Evolutionary conservation across 2,329 filamentous ascomycete species (phyloP).

Genomic region (Cladosporium sp.): DNA sequence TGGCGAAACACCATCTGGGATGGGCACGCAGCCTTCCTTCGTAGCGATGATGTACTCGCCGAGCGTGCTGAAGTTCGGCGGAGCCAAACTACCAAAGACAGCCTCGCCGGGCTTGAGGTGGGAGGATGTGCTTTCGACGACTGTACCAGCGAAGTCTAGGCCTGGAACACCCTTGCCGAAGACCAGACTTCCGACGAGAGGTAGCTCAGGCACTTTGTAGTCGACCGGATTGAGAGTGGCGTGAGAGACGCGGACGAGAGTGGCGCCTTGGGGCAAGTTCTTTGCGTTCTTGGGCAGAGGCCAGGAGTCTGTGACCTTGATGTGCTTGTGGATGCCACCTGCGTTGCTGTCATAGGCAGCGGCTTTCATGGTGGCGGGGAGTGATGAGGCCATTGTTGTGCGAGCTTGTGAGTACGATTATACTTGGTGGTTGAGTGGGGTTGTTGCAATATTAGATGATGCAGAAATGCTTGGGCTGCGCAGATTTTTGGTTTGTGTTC

Average conservation of each 20-base stretch:
- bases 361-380: conserved; percentile 35
- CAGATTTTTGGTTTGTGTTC: background rate
- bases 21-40: conserved; percentile 25
- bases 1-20: conserved; percentile 38
- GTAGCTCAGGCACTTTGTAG: conserved; percentile 49
- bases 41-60: conserved; percentile 38
- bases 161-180: conserved; percentile 45
- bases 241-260: conserved; percentile 48
- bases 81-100: conserved; percentile 42
- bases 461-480: background rate
- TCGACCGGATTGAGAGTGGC: conserved; percentile 52
- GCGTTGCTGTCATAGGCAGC: conserved; percentile 31
- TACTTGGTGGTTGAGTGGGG: background rate
- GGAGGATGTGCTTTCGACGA: conserved; percentile 39
- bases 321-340: conserved; percentile 39
- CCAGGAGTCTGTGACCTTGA: conserved; percentile 35
- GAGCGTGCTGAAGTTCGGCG: conserved; percentile 37
- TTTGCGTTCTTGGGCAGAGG: conserved; percentile 29
- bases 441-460: background rate
- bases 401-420: background rate
- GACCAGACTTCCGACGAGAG: conserved; percentile 41
- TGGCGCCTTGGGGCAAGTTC: conserved; percentile 31
- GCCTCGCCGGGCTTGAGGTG: conserved; percentile 38
- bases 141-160: conserved; percentile 55
- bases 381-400: conserved; percentile 24